These are phyloP conservation scores for Phytophthora ramorum DNA, from an alignment of 352 stramenopile species.

Conservation along the genomic window DNA sequence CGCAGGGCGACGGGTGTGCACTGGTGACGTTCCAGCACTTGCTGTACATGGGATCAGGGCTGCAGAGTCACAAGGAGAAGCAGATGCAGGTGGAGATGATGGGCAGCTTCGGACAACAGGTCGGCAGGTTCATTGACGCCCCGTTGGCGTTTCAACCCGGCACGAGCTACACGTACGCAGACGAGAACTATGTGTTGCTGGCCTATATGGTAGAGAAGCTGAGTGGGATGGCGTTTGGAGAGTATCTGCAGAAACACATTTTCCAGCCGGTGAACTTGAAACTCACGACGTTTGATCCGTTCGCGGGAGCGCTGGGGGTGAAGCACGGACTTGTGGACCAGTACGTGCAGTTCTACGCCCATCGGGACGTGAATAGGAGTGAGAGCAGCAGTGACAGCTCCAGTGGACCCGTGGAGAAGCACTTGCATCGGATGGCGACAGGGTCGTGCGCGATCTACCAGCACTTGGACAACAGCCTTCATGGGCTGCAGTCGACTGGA, in stretches of 20 bases:
- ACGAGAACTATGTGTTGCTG: slow-evolving; percentile 65
- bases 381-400: slow-evolving; percentile 12
- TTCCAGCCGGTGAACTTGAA: slow-evolving; percentile 42
- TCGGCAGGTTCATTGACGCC: slow-evolving; percentile 58
- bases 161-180: slow-evolving; percentile 56
- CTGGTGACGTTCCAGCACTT: slow-evolving; percentile 68
- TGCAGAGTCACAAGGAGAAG: slow-evolving; percentile 28
- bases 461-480: slow-evolving; percentile 40
- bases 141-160: slow-evolving; percentile 60
- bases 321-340: slow-evolving; percentile 49
- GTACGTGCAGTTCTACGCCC: slow-evolving; percentile 61
- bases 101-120: slow-evolving; percentile 39
- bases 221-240: slow-evolving; percentile 42
- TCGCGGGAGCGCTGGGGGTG: slow-evolving; percentile 34
- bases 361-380: slow-evolving; percentile 12
- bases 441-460: slow-evolving; percentile 60
- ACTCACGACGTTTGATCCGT: slow-evolving; percentile 62
- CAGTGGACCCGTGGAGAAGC: slow-evolving; percentile 20
- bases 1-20: slow-evolving; percentile 37
- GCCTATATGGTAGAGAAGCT: slow-evolving; percentile 74
- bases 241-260: slow-evolving; percentile 55
- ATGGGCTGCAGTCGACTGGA: slow-evolving; percentile 53
- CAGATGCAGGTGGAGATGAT: slow-evolving; percentile 23
- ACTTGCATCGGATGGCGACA: slow-evolving; percentile 45
- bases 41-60: slow-evolving; percentile 67